Base-by-base conservation (phyloP, 2,329 filamentous ascomycete genomes). In the Hypocreales sp. region DNA sequence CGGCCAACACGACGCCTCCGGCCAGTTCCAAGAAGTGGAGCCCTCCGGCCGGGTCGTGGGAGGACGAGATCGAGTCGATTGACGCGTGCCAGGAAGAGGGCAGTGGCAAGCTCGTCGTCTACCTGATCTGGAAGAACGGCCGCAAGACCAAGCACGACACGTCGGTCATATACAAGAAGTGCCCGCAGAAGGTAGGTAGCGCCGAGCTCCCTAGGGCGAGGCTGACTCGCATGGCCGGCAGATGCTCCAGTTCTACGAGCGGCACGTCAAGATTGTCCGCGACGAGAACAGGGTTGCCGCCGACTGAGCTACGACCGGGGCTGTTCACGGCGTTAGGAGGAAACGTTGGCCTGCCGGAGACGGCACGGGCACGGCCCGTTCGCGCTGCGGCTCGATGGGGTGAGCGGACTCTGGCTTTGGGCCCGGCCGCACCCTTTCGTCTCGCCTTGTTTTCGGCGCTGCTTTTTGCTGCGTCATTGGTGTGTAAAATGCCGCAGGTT, bases 1-100 rank as follows among this genome's bases (percentile, higher is more conserved):
- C 67, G 0, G 46, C 41, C 3, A 56, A 61, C 3, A 44, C 55
- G 10, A 60, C 61, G 7, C 59, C 68, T 0, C 64, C 69, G 0
- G 51, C 52, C 2, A 56, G 55, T 16, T 46, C 45, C 3, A 56
- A 53, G 29, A 51, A 52, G 29, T 83, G 77, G 67, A 67, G 64
- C 31, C 75, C 77, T 3, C 81, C 81, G 0, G 60, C 65, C 3
- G 80, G 80, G 7, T 74, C 65, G 18, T 90, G 81, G 81, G 81
- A 90, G 38, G 69, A 82, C 8, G 62, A 79, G 3, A 69, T 87
- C 15, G 61, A 67, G 13, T 58, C 60, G 2, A 73, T 90, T 18
- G 79, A 84, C 37, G 79, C 76, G 1, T 77, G 79, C 31, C 69
- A 82, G 40, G 73, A 82, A 38, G 64, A 67, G 26, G 57, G 65